These are phyloP conservation scores for Beauveria scarabaeidicola DNA, from an alignment of 2,329 filamentous ascomycete species.

Conservation along the genomic window DNA sequence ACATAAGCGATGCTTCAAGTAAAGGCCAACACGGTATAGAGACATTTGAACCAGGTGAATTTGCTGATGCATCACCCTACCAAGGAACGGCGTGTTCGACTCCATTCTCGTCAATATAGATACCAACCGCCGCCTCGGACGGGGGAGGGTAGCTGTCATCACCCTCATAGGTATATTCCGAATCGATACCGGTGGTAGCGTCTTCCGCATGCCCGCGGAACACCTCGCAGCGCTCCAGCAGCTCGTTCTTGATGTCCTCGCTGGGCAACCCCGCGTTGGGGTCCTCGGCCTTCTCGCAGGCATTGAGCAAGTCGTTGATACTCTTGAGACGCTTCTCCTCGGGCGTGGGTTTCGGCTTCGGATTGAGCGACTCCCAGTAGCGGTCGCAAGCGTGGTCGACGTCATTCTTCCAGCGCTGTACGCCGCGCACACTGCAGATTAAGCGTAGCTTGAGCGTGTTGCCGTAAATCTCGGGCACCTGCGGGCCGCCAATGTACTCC, in stretches of 20 bases:
- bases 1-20: neutral
- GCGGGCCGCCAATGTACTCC: neutral
- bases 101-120: neutral
- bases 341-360: neutral
- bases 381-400: neutral
- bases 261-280: neutral
- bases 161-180: neutral
- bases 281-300: neutral
- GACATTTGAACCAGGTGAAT: neutral
- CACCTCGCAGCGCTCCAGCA: neutral
- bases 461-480: neutral
- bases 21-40: neutral
- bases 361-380: neutral
- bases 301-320: neutral
- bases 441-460: neutral
- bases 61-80: neutral
- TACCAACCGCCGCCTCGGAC: neutral
- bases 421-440: neutral
- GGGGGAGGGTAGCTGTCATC: neutral
- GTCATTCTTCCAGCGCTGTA: neutral
- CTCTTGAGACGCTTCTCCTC: neutral
- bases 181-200: neutral
- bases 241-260: neutral
- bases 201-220: neutral
- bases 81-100: neutral